Conservation (phyloP, 2,329 filamentous ascomycete species). For the Mollisiaceae sp. region DNA sequence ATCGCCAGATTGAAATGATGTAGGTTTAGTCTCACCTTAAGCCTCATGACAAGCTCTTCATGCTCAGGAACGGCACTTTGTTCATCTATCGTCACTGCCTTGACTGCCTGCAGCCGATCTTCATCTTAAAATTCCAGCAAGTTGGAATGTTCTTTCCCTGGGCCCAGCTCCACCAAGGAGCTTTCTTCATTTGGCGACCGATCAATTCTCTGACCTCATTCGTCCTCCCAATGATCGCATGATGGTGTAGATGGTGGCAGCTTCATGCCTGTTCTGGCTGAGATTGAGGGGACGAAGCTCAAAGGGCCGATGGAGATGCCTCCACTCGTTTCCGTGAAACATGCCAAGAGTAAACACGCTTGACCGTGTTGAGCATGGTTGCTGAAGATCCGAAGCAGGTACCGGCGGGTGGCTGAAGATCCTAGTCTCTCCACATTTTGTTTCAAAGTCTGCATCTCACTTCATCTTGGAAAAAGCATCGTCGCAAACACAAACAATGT, state of each 20-base stretch:
- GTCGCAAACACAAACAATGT: background rate
- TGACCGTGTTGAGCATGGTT: conserved; percentile 7
- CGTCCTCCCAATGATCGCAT: conserved; percentile 1
- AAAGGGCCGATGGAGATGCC: conserved; percentile 13
- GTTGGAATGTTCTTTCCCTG: background rate
- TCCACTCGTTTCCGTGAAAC: conserved; percentile 12
- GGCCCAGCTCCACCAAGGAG: too few relatives aligned
- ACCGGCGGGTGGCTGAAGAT: conserved; percentile 9
- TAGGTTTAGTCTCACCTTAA: conserved; percentile 9
- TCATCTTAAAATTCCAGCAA: conserved; percentile 4
- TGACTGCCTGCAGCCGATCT: conserved; percentile 5
- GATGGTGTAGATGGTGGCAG: background rate
- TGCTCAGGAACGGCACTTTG: conserved; percentile 11
- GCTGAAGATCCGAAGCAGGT: background rate
- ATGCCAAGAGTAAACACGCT: conserved; percentile 13
- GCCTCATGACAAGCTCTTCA: background rate
- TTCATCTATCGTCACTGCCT: conserved; percentile 14
- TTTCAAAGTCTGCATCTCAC: background rate
- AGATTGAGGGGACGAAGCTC: conserved; percentile 11
- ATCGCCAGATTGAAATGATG: conserved; percentile 1
- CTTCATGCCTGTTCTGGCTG: conserved; percentile 12
- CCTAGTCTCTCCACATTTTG: conserved; percentile 11
- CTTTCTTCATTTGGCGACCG: conserved; percentile 10
- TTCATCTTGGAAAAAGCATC: conserved; percentile 3
- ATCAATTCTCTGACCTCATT: background rate